Percentiles rank a stretch among this genome's conserved stretches.
phyloP scores from a whole-genome alignment of 1,284 basidiomycete species.

The Caloboletus inedulis region DNA sequence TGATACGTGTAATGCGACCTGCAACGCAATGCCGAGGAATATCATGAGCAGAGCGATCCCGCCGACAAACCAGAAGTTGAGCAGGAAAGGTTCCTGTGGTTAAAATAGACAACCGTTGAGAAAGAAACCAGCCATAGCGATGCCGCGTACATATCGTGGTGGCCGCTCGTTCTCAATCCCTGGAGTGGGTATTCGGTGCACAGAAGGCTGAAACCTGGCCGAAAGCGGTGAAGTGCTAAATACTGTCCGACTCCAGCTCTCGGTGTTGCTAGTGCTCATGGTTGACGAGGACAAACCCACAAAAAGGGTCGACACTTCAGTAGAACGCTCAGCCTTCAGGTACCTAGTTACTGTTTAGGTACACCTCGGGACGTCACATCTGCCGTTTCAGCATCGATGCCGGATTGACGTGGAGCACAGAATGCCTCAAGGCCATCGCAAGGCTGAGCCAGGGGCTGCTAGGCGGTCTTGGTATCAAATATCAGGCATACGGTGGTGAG shows the following conservation, averaged over 20 bases:
- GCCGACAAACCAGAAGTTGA: constrained; percentile 43
- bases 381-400: neutral
- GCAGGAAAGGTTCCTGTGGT: constrained; percentile 44
- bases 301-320: neutral
- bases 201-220: constrained; percentile 39
- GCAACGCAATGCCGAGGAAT: constrained; percentile 46
- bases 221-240: constrained; percentile 13
- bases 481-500: neutral
- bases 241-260: neutral
- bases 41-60: constrained; percentile 44
- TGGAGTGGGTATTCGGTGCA: constrained; percentile 47
- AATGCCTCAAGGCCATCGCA: constrained; percentile 9
- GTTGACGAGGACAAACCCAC: neutral
- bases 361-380: neutral
- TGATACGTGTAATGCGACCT: constrained; percentile 44
- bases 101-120: neutral
- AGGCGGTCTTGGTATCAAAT: neutral
- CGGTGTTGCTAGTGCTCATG: constrained; percentile 14
- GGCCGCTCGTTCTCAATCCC: constrained; percentile 32
- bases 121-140: neutral
- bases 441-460: neutral
- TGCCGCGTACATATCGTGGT: constrained; percentile 42
- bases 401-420: constrained; percentile 1
- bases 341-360: neutral
- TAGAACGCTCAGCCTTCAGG: neutral